A percentile compares a stretch with the other conserved stretches of the same genome.
Evolutionary conservation across 2,329 filamentous ascomycete genomes (phyloP).

Genomic region (Simplicillium sp.): DNA sequence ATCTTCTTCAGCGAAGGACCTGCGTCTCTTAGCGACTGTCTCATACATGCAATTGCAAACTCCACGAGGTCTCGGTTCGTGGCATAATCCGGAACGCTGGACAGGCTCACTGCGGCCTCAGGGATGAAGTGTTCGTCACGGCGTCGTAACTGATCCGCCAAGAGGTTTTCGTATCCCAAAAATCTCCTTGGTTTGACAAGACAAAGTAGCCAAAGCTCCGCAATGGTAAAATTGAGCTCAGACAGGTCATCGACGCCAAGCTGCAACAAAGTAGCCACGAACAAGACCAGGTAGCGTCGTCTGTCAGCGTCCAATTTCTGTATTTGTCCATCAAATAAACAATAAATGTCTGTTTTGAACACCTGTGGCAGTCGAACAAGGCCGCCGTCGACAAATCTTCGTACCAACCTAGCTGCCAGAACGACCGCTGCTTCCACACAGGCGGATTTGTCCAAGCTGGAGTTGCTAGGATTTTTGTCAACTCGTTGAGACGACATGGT

Average conservation of each 20-base stretch:
- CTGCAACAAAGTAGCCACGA: constrained; percentile 39
- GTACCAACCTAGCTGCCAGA: constrained; percentile 35
- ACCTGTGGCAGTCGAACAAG: constrained; percentile 33
- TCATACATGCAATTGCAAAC: constrained; percentile 39
- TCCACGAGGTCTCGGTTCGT: constrained; percentile 40
- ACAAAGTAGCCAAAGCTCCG: constrained; percentile 43
- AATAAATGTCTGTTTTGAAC: constrained; percentile 37
- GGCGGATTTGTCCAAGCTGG: constrained; percentile 12
- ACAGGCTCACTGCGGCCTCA: constrained; percentile 23
- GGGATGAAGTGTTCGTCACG: constrained; percentile 33
- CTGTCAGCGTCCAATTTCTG: constrained; percentile 28
- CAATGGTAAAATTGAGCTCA: constrained; percentile 31
- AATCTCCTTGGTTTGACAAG: constrained; percentile 39
- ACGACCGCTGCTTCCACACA: constrained; percentile 35
- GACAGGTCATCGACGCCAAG: constrained; percentile 35
- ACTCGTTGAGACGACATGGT: too few species aligned
- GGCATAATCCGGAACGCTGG: constrained; percentile 34
- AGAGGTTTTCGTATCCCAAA: constrained; percentile 37
- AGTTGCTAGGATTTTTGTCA: too few species aligned
- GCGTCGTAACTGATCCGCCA: constrained; percentile 35
- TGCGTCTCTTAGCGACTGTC: constrained; percentile 32
- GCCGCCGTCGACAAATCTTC: constrained; percentile 33
- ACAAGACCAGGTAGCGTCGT: constrained; percentile 39
- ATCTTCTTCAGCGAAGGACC: constrained; percentile 22
- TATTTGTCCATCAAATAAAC: constrained; percentile 35